phyloP scores from a whole-genome alignment of 2,329 filamentous ascomycete species.

The Fusarium palustre region DNA sequence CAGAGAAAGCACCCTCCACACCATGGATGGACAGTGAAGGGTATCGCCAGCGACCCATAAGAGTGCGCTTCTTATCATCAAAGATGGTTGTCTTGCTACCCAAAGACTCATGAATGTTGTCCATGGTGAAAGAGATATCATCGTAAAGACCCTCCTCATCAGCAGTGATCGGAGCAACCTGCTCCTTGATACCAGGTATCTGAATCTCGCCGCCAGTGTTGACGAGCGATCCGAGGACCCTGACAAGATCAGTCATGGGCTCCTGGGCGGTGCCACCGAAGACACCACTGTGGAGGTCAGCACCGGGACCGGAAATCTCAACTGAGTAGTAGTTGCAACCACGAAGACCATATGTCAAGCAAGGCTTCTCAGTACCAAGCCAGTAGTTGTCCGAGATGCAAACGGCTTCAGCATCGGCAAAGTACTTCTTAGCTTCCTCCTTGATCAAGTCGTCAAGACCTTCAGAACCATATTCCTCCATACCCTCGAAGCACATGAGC shows the following conservation, averaged over 20 bases:
- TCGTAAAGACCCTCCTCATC: constrained; percentile 92
- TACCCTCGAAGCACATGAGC: constrained; percentile 99
- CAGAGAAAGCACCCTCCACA: constrained; percentile 93
- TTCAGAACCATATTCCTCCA: constrained; percentile 99
- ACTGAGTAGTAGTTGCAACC: constrained; percentile 98
- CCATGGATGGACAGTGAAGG: constrained; percentile 95
- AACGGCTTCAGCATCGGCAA: constrained; percentile 93
- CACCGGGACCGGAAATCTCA: constrained; percentile 88
- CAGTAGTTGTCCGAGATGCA: constrained; percentile 99
- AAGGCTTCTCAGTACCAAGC: constrained; percentile 98
- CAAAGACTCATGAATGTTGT: constrained; percentile 90
- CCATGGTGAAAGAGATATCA: constrained; percentile 94
- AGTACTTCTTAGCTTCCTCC: constrained; percentile 91
- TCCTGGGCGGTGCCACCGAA: constrained; percentile 97
- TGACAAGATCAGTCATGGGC: constrained; percentile 96
- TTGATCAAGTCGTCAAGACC: constrained; percentile 95
- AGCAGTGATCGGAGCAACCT: constrained; percentile 87
- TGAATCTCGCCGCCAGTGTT: constrained; percentile 92
- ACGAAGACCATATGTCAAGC: constrained; percentile 94
- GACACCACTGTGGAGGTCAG: constrained; percentile 95
- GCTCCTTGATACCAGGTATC: constrained; percentile 92
- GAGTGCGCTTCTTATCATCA: constrained; percentile 87
- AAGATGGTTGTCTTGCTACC: constrained; percentile 90
- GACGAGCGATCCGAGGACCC: constrained; percentile 84
- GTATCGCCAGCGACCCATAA: constrained; percentile 97